These are phyloP conservation scores for Sporobolus alterniflorus DNA, from an alignment of 202 grass and related monocot genomes.

Conservation along the genomic window DNA sequence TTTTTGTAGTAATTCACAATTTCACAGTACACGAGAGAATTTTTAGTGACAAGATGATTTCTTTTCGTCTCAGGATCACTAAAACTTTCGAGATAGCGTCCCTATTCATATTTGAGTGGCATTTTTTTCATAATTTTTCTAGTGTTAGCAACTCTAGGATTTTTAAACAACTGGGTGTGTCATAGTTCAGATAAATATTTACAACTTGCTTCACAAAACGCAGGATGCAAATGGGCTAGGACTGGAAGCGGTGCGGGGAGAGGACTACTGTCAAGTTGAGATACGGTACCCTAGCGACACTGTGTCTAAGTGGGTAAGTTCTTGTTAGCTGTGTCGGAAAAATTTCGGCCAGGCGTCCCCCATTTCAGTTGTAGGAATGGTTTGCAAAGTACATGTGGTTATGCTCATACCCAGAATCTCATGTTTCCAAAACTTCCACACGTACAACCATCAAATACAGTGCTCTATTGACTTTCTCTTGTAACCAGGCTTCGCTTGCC, in stretches of 20 bases:
- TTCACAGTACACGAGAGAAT: neutral
- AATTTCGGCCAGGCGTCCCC: neutral
- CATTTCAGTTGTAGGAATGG: neutral
- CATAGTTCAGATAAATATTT: neutral
- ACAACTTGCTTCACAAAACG: slow-evolving; percentile 7
- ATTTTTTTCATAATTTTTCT: neutral
- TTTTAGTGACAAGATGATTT: neutral
- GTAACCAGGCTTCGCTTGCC: neutral
- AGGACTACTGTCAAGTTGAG: slow-evolving; percentile 75
- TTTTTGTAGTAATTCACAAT: neutral
- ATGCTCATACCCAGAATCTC: neutral
- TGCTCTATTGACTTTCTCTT: neutral
- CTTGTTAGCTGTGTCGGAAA: neutral
- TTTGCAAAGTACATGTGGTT: neutral
- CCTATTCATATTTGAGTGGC: neutral
- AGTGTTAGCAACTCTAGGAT: neutral
- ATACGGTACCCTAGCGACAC: slow-evolving; percentile 86
- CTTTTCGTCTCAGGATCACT: no score
- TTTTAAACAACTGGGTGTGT: neutral
- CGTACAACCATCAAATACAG: neutral
- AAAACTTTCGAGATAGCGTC: neutral
- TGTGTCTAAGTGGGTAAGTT: slow-evolving; percentile 80
- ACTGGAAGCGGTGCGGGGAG: slow-evolving; percentile 54
- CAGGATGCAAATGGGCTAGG: slow-evolving; percentile 96
- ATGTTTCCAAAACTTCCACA: neutral